A percentile compares a stretch with the other conserved stretches of the same genome.
These are phyloP conservation scores for Zygnema cylindricum DNA, from an alignment of 139 green algal genomes.

Conservation along the genomic window DNA sequence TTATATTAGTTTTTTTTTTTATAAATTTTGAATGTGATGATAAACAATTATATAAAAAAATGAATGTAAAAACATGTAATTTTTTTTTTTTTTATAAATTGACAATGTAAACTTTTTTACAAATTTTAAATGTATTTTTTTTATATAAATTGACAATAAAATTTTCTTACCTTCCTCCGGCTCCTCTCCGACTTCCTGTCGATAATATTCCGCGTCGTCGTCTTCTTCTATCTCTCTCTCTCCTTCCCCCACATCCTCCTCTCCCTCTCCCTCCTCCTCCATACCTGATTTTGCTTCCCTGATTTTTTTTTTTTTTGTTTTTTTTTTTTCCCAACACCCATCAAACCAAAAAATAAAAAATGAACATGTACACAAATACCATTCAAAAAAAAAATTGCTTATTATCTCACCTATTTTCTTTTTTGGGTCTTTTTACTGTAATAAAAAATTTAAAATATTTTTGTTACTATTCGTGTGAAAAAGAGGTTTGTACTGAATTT, in stretches of 20 bases:
- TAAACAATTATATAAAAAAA: too few relatives aligned
- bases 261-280: slow-evolving; percentile 21
- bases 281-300: too few relatives aligned
- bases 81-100: not conserved
- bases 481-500: too few relatives aligned
- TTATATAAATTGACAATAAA: not conserved
- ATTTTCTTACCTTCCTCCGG: slow-evolving; percentile 51
- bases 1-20: not conserved
- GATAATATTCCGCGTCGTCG: slow-evolving; percentile 58
- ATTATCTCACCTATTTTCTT: too few relatives aligned
- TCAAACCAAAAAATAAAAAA: too few relatives aligned
- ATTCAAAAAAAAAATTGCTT: too few relatives aligned
- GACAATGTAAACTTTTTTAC: not conserved
- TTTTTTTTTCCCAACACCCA: too few relatives aligned
- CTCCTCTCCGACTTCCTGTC: slow-evolving; percentile 64
- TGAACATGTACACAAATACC: too few relatives aligned
- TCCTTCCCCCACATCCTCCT: slow-evolving; percentile 9
- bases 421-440: too few relatives aligned
- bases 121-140: not conserved
- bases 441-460: too few relatives aligned
- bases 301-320: too few relatives aligned
- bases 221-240: slow-evolving; percentile 15
- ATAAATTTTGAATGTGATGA: not conserved
- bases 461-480: too few relatives aligned
- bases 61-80: not conserved